Base-by-base conservation (phyloP, 2,329 filamentous ascomycete species). In the Calonectria pseudoreteaudii region DNA sequence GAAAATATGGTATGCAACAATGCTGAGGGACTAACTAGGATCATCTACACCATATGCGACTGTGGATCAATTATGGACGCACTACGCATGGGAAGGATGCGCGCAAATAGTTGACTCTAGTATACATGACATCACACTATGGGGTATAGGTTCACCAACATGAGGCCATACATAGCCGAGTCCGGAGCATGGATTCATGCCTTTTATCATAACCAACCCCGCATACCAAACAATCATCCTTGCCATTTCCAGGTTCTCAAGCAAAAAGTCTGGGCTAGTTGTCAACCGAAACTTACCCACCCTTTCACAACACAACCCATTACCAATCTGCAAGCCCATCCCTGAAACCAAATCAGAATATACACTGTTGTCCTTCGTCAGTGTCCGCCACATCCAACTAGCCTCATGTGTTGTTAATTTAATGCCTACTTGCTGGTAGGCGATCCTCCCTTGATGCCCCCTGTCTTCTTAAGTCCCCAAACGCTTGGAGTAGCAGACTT, bases 401-500 rank as follows among this genome's bases (percentile, higher is more conserved):
- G 6, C 2, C 5, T 26, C 36, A 2, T 60, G 5, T 18, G 14
- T 28, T 9, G 10, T 23, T 11, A 16, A 41, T 41, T 23, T 11
- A 16, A 41, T 41, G 9, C 31, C 58, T 67, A 65, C 60, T 74
- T 78, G 26, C 58, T 67, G 18, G 34, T 23, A n/a, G 79, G 75
- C 36, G 77, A 75, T 16, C 49, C 71, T 14, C 62, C 64, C 36
- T 74, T 69, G 11, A 66, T 66, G 30, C 56, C 53, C 4, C 34
- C 62, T 36, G 53, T 36, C 66, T 77, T 78, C 50, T 72, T 77
- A 47, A 52, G 49, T 36, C 70, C 73, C 79, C 79, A 81, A 30
- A 78, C 52, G 13, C 72, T 75, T 16, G 78, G 73, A 58, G 79
- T 74, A 28, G 76, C 72, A 9, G 78, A 34, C 58, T 78, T 79